These are phyloP conservation scores for Populus hybrid DNA, from an alignment of 441 rosid genomes.

Conservation along the genomic window DNA sequence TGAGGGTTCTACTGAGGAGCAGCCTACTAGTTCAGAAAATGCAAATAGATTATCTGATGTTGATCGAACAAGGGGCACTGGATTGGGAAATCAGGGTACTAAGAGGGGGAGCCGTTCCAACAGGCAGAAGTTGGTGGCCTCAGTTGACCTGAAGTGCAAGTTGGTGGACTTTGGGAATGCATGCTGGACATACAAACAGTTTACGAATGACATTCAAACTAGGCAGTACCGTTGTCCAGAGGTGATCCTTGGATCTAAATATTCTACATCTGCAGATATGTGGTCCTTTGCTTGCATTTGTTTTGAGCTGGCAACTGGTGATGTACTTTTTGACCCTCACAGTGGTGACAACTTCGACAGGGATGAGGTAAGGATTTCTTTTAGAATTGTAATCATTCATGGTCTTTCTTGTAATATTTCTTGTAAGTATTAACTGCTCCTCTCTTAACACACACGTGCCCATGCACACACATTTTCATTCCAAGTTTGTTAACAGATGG, in stretches of 20 bases:
- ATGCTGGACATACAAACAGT: constrained; percentile 81
- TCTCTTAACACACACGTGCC: not conserved
- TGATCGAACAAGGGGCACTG: constrained; percentile 33
- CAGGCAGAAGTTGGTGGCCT: constrained; percentile 43
- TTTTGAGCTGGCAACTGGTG: constrained; percentile 79
- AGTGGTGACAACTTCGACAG: constrained; percentile 69
- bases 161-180: constrained; percentile 84
- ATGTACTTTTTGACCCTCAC: constrained; percentile 75
- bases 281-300: constrained; percentile 82
- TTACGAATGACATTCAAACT: constrained; percentile 72
- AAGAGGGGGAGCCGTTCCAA: constrained; percentile 50
- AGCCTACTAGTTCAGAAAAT: constrained; percentile 32
- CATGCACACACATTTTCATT: not conserved
- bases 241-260: constrained; percentile 66
- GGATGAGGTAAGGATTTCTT: constrained; percentile 51
- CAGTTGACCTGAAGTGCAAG: constrained; percentile 59
- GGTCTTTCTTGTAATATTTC: not conserved
- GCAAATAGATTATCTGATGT: constrained; percentile 23
- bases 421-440: not conserved
- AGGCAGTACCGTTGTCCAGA: constrained; percentile 78
- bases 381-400: not conserved
- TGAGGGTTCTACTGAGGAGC: constrained; percentile 33
- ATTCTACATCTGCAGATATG: constrained; percentile 69
- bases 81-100: constrained; percentile 28
- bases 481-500: not conserved